Conservation (phyloP, 108 stramenopile genomes). For the Cafeteria roenbergensis region DNA sequence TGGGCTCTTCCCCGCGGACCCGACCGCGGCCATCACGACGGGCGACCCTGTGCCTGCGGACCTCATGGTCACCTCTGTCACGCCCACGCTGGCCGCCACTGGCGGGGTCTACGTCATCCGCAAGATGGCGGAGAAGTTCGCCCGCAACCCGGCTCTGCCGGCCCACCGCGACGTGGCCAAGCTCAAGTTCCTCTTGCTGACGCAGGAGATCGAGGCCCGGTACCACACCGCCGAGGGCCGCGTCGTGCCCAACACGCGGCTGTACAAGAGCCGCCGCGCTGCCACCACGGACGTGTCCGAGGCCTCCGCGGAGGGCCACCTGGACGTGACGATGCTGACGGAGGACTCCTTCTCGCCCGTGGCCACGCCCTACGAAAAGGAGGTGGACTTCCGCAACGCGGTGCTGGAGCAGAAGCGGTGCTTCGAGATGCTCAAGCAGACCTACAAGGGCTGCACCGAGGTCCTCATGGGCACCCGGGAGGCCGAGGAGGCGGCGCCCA, state of each 20-base stretch:
- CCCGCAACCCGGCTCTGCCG: conserved; percentile 14
- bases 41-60: too few species aligned
- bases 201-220: conserved; percentile 30
- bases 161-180: conserved; percentile 41
- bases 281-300: neutral
- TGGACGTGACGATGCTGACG: neutral
- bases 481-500: conserved; percentile 24
- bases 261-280: conserved; percentile 17
- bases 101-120: conserved; percentile 21
- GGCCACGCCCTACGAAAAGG: neutral
- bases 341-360: conserved; percentile 1
- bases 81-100: neutral
- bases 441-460: too few species aligned
- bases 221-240: conserved; percentile 34
- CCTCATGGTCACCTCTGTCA: conserved; percentile 3
- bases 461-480: too few species aligned
- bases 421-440: conserved; percentile 30
- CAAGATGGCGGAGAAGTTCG: conserved; percentile 49
- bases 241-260: conserved; percentile 13
- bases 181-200: conserved; percentile 34
- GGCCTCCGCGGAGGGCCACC: conserved; percentile 10
- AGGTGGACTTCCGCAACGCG: conserved; percentile 23
- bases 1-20: neutral
- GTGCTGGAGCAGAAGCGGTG: conserved; percentile 36
- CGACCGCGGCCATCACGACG: neutral